Conservation (phyloP, 352 stramenopile species). For the Blastocystis sp. region DNA sequence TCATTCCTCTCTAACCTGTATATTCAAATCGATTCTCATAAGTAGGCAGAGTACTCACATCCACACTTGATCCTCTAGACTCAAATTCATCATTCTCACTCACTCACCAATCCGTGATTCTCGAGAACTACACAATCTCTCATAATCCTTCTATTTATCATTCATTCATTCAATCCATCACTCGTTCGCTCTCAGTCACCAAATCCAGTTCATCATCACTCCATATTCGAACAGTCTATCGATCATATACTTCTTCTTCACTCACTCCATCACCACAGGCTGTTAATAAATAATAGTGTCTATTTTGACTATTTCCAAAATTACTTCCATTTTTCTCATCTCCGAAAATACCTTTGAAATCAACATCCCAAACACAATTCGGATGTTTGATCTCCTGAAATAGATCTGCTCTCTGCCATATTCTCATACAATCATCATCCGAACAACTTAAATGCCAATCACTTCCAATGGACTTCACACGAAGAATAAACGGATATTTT, state of each 20-base stretch:
- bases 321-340: not conserved
- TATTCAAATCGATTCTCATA: not conserved
- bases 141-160: not conserved
- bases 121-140: not conserved
- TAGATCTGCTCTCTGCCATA: not conserved
- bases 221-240: not conserved
- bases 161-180: too few species aligned
- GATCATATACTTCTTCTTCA: not conserved
- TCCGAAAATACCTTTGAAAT: not conserved
- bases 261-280: not conserved
- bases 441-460: not conserved
- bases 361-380: slow-evolving; percentile 37
- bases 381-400: not conserved
- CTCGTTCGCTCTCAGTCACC: not conserved
- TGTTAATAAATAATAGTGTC: not conserved
- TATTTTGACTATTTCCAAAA: not conserved
- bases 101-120: not conserved
- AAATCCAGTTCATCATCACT: not conserved
- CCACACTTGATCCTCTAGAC: slow-evolving; percentile 15
- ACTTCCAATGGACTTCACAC: not conserved
- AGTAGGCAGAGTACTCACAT: not conserved
- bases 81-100: not conserved
- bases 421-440: not conserved
- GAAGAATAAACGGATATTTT: slow-evolving; percentile 54
- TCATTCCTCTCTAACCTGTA: not conserved